Percentiles rank a stretch among this genome's conserved stretches.
Conservation (phyloP, 140 eudicot genomes). For the Cichorium intybus region DNA sequence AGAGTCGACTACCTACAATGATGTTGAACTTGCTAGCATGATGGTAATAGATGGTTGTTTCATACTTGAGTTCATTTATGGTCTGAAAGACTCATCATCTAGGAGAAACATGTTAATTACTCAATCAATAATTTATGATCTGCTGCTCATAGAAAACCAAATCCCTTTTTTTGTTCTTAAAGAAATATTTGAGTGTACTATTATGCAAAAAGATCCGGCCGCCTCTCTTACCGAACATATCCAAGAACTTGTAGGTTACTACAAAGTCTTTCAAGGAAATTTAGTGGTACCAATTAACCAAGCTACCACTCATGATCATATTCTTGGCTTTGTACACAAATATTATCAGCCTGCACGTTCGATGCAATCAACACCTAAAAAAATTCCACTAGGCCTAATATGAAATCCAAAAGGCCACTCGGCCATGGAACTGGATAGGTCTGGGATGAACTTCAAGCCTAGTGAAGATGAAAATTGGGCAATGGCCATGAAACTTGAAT, state of each 20-base stretch:
- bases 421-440: background rate
- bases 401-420: background rate
- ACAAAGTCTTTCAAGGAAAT: background rate
- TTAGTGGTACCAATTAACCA: background rate
- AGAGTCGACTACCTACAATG: too few relatives aligned
- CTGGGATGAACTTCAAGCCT: background rate
- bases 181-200: background rate
- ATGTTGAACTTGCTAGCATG: too few relatives aligned
- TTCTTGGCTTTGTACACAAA: background rate
- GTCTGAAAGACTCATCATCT: too few relatives aligned
- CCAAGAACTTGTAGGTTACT: background rate
- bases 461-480: background rate
- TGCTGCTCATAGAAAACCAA: background rate
- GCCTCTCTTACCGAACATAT: background rate
- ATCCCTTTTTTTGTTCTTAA: background rate
- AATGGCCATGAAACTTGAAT: background rate
- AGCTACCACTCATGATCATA: background rate
- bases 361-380: too few relatives aligned
- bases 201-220: background rate
- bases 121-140: too few relatives aligned
- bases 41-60: too few relatives aligned
- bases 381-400: too few relatives aligned
- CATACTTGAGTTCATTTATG: too few relatives aligned
- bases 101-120: too few relatives aligned
- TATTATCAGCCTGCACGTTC: background rate